A percentile compares a stretch with the other conserved stretches of the same genome.
These are phyloP conservation scores for Trichoderma harzianum DNA, from an alignment of 2,329 filamentous ascomycete genomes.

Conservation along the genomic window DNA sequence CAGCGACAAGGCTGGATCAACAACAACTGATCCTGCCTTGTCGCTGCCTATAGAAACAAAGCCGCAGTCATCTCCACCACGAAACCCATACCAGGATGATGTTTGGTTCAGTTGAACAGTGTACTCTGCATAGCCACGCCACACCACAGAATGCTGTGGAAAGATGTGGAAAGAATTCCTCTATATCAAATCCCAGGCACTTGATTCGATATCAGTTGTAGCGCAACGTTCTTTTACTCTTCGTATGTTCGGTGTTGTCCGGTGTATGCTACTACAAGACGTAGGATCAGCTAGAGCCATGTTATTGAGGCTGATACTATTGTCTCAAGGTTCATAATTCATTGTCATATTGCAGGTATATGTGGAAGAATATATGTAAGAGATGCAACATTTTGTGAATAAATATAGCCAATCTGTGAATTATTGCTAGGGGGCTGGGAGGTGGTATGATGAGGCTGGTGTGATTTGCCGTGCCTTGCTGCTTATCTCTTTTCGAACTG, in stretches of 20 bases:
- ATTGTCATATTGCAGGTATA: background rate
- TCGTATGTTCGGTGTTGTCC: background rate
- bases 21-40: no score
- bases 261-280: background rate
- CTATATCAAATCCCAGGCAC: background rate
- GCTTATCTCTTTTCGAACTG: background rate
- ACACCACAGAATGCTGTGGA: background rate
- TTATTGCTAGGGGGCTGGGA: background rate
- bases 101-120: background rate
- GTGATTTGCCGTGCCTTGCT: background rate
- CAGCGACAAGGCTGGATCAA: background rate
- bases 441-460: background rate
- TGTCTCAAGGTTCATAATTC: background rate
- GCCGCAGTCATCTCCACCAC: no score
- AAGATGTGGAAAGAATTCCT: background rate
- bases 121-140: background rate
- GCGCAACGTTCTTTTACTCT: background rate
- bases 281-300: background rate
- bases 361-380: background rate
- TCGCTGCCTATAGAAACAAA: no score
- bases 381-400: background rate
- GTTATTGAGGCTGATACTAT: background rate
- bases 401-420: background rate
- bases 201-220: background rate
- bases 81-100: no score